phyloP scores from a whole-genome alignment of 352 stramenopile genomes.

The Blastocystis sp. region DNA sequence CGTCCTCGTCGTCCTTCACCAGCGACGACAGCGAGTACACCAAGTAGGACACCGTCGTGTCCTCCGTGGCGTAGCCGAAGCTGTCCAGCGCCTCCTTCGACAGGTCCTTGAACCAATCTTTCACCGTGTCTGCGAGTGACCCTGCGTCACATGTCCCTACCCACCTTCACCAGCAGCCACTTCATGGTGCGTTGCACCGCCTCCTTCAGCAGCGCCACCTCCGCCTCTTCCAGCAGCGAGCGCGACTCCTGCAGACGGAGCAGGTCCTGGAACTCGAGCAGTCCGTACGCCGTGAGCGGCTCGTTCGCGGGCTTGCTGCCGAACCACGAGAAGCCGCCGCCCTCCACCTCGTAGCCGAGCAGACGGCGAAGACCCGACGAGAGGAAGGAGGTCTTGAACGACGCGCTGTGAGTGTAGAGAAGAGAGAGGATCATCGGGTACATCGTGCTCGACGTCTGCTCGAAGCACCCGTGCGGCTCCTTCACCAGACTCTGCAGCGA shows the following conservation, averaged over 20 bases:
- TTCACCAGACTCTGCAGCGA: neutral
- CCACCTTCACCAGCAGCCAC: conserved; percentile 30
- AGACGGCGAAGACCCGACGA: conserved; percentile 3
- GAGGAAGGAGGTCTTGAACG: neutral
- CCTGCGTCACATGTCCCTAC: neutral
- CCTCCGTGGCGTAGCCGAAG: neutral
- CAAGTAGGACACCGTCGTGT: neutral
- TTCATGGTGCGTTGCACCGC: neutral
- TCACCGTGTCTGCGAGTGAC: conserved; percentile 28
- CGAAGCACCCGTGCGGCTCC: conserved; percentile 42
- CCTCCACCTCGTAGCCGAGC: conserved; percentile 9
- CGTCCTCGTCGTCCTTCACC: neutral
- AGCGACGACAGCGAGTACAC: neutral
- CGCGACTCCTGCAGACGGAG: neutral
- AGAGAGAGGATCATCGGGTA: conserved; percentile 12
- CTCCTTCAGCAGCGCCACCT: neutral
- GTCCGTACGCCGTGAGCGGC: conserved; percentile 4
- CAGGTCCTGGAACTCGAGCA: conserved; percentile 43
- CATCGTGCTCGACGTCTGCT: conserved; percentile 26
- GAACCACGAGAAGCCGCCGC: conserved; percentile 49
- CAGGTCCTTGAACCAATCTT: neutral
- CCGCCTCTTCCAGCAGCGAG: neutral
- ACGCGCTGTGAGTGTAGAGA: neutral
- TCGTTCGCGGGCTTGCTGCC: neutral
- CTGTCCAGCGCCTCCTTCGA: neutral